Evolutionary conservation across 176 grass and related monocot species (phyloP), one percentile per base, ranked within the genome.

Genomic region (Oryza australiensis): DNA sequence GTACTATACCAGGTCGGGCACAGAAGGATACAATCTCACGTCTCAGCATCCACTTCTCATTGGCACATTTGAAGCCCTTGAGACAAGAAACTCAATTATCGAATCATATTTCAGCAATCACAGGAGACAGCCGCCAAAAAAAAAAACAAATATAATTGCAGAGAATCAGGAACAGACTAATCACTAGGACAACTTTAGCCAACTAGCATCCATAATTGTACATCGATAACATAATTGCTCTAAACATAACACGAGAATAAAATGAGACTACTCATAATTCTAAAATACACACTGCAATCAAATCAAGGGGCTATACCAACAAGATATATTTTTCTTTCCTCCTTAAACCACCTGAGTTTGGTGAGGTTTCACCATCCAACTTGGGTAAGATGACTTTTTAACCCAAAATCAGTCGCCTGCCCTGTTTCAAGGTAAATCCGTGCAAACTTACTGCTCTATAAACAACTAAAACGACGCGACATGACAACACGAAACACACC

Each of bases 51-150:
- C 11, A 14, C 22, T 83, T 77, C 85, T 57, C 26, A 33, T 45
- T 14, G 37, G 29, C 53, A 45, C 7, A 77, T 26, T 77, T 72
- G 15, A 35, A 75, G 16, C 14, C 32, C 26, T 82, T 57, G 43
- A 72, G 63, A 64, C 82, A 73, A 28, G 22, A 66, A 71, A 72
- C 4, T 9, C 87, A 77, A 89, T 89, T 43, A 82, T 66, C 77
- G 78, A 10, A 57, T 42, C 2, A 55, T 43, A 82, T 20, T 23
- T 74, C 55, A 73, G 70, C 68, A 59, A 70, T 66, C 45, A 82
- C 57, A 86, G 66, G 62, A 33, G 33, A 77, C 59, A 66, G 60
- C 0, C n/a, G 22, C 77, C n/a, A 66, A 81, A 35, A n/a, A 72
- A 81, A 29, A 67, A n/a, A n/a, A n/a, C n/a, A n/a, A n/a, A 43